Conservation (phyloP, 140 eudicot species). For the Stevia rebaudiana region DNA sequence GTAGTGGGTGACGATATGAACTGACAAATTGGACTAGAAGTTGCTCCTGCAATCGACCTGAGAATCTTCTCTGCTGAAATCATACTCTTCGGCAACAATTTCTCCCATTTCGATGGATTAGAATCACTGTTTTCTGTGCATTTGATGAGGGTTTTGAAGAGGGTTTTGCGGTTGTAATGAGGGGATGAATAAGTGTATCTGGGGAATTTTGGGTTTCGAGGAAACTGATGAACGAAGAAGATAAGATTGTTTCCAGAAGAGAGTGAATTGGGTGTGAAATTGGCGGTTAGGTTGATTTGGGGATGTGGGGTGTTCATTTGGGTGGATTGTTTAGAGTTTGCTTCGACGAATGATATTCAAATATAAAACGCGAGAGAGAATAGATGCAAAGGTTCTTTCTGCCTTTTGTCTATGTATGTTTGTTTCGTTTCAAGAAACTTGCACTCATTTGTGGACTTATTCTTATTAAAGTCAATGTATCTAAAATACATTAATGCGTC, state of each 20-base stretch:
- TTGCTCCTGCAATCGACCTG: slow-evolving; percentile 72
- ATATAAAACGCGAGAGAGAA: neutral
- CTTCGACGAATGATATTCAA: neutral
- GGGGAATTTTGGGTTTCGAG: slow-evolving; percentile 15
- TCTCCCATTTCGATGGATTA: slow-evolving; percentile 43
- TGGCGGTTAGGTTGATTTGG: slow-evolving; percentile 31
- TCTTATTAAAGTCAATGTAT: too few relatives aligned
- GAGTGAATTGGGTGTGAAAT: slow-evolving; percentile 21
- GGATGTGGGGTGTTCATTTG: slow-evolving; percentile 46
- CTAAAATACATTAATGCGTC: too few relatives aligned
- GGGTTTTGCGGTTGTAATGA: slow-evolving; percentile 24
- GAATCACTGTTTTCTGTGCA: slow-evolving; percentile 35
- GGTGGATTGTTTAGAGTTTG: slow-evolving; percentile 7
- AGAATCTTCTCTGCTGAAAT: slow-evolving; percentile 71
- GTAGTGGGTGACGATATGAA: slow-evolving; percentile 81
- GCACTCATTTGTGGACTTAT: too few relatives aligned
- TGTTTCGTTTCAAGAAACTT: neutral
- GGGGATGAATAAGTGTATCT: slow-evolving; percentile 5
- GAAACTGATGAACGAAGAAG: slow-evolving; percentile 20
- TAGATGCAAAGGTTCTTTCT: neutral
- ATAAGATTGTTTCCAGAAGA: slow-evolving; percentile 16
- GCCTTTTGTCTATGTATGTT: neutral
- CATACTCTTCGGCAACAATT: slow-evolving; percentile 50
- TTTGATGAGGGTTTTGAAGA: slow-evolving; percentile 31
- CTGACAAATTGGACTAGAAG: slow-evolving; percentile 95